A percentile compares a stretch with the other conserved stretches of the same genome.
Conservation (phyloP, 352 stramenopile species). For the Aphanomyces astaci region DNA sequence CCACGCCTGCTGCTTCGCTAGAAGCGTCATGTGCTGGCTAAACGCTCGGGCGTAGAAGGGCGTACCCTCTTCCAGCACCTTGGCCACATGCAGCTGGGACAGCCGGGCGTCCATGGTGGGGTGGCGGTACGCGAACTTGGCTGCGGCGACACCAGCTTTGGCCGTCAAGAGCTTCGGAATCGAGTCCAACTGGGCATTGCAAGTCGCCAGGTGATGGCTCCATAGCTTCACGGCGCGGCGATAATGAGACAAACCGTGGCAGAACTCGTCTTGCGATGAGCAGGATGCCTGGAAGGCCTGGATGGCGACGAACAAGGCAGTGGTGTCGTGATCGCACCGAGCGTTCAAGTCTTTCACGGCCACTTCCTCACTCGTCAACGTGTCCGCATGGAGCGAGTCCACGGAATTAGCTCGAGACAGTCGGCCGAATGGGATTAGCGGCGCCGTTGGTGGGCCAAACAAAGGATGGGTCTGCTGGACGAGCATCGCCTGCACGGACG, state of each 20-base stretch:
- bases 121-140: slow-evolving; percentile 18
- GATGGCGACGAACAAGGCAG: slow-evolving; percentile 1
- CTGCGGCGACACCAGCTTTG: not conserved
- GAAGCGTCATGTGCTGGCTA: not conserved
- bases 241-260: not conserved
- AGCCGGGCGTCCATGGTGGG: slow-evolving; percentile 14
- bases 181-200: not conserved
- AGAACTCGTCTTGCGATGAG: not conserved
- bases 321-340: slow-evolving; percentile 4
- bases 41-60: slow-evolving; percentile 1
- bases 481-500: not conserved
- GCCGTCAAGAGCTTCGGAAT: not conserved
- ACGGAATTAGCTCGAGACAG: slow-evolving; percentile 6
- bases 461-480: not conserved
- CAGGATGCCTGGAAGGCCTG: slow-evolving; percentile 4
- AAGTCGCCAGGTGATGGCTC: not conserved
- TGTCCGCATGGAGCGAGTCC: not conserved
- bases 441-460: not conserved
- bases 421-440: not conserved
- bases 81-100: not conserved
- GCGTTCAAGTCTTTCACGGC: not conserved
- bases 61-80: not conserved
- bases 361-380: not conserved
- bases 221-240: not conserved
- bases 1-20: slow-evolving; percentile 12